Conservation (phyloP, 768 basidiomycete species). For the Mycena chlorophos region DNA sequence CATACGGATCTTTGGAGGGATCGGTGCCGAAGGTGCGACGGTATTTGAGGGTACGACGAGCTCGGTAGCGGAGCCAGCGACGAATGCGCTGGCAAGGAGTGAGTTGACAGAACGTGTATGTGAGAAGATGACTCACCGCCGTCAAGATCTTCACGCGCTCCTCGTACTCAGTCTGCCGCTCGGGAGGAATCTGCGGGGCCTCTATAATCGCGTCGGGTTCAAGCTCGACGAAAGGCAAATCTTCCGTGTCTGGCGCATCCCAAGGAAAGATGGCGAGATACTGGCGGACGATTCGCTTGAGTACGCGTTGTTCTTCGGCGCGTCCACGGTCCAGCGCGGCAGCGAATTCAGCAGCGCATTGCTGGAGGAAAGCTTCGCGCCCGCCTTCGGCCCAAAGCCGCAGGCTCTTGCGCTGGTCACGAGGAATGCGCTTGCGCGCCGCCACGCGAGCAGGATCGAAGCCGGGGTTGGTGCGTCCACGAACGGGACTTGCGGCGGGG, state of each 20-base stretch:
- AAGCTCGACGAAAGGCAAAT: neutral
- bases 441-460: neutral
- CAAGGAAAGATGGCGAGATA: neutral
- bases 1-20: slow-evolving; percentile 1
- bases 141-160: neutral
- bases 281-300: neutral
- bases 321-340: neutral
- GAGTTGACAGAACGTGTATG: neutral
- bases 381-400: slow-evolving; percentile 6
- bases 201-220: neutral
- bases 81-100: slow-evolving; percentile 6
- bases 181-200: neutral
- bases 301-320: neutral
- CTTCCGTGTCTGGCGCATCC: neutral
- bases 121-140: neutral
- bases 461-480: neutral
- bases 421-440: neutral
- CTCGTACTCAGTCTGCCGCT: neutral
- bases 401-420: neutral
- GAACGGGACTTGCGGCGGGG: too few species aligned
- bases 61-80: neutral
- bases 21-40: neutral
- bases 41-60: neutral
- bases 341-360: neutral
- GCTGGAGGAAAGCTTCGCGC: neutral